These are phyloP conservation scores for Amphichorda felina DNA, from an alignment of 2,329 filamentous ascomycete species.

Conservation along the genomic window DNA sequence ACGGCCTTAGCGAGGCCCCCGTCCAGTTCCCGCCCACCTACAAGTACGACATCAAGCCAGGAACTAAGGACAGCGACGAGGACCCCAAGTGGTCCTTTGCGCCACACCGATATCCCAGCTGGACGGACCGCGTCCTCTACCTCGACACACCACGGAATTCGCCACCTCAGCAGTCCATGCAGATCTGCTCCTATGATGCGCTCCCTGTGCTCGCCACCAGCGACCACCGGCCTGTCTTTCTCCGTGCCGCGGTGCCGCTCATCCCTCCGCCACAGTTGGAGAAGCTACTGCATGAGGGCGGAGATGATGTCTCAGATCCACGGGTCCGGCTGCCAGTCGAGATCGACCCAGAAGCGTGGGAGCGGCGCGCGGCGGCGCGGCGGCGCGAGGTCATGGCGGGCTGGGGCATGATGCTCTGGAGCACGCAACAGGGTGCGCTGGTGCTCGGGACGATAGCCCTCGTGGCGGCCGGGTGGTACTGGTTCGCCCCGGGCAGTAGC, in stretches of 20 bases:
- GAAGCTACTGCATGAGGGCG: neutral
- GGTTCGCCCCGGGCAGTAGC: conserved; percentile 10
- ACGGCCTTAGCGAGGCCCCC: conserved; percentile 63
- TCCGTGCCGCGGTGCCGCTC: conserved; percentile 57
- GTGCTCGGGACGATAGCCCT: conserved; percentile 29
- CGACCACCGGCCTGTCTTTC: conserved; percentile 76
- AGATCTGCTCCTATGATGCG: conserved; percentile 57
- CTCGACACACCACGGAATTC: conserved; percentile 47
- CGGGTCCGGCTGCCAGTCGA: conserved; percentile 34
- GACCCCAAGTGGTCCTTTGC: conserved; percentile 60
- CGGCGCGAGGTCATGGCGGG: conserved; percentile 35
- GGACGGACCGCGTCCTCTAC: conserved; percentile 87
- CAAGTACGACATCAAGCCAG: conserved; percentile 49
- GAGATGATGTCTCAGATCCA: conserved; percentile 21
- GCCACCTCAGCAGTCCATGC: conserved; percentile 17
- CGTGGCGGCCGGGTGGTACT: conserved; percentile 32
- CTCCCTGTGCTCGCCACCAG: conserved; percentile 72
- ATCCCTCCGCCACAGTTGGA: conserved; percentile 18
- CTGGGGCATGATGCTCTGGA: conserved; percentile 42
- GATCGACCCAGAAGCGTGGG: conserved; percentile 43
- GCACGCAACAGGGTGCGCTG: conserved; percentile 36
- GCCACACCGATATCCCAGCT: conserved; percentile 73
- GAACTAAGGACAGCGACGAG: conserved; percentile 18
- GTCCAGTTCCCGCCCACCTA: conserved; percentile 86
- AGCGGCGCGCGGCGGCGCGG: conserved; percentile 32